phyloP scores from a whole-genome alignment of 371 early-diverging fungal species.

The Mucor mucedo region DNA sequence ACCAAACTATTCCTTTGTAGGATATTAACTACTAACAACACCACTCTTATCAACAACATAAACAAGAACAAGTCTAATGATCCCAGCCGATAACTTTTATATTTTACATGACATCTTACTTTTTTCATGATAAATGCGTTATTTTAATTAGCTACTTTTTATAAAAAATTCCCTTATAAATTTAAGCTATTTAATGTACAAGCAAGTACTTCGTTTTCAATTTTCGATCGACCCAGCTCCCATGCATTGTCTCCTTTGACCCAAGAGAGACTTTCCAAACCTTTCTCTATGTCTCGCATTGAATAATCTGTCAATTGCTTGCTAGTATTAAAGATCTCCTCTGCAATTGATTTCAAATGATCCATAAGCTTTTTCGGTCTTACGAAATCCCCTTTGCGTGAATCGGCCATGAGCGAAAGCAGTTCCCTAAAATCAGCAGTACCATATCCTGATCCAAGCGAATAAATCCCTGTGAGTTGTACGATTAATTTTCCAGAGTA shows the following conservation, averaged over 20 bases:
- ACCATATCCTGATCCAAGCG: slow-evolving; percentile 17
- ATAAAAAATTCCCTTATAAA: neutral
- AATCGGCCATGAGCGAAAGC: neutral
- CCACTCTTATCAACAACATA: neutral
- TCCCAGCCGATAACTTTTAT: neutral
- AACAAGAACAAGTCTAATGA: neutral
- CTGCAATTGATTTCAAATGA: slow-evolving; percentile 11
- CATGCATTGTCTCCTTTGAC: neutral
- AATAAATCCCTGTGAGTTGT: slow-evolving; percentile 25
- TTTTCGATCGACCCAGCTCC: slow-evolving; percentile 1
- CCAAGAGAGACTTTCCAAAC: neutral
- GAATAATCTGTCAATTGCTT: too few species aligned
- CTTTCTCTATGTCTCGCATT: neutral
- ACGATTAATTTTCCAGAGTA: slow-evolving; percentile 6
- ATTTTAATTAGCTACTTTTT: neutral
- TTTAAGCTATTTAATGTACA: neutral
- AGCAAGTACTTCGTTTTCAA: neutral
- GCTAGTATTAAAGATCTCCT: neutral
- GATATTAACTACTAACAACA: neutral
- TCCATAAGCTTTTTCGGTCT: slow-evolving; percentile 15
- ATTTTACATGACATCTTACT: neutral
- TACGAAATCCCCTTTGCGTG: neutral
- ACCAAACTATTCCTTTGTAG: too few species aligned
- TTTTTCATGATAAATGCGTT: neutral
- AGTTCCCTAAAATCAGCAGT: slow-evolving; percentile 30